Percentiles rank a stretch among this genome's conserved stretches.
phyloP scores from a whole-genome alignment of 2,329 filamentous ascomycete genomes.

The Trichoderma polysporum region DNA sequence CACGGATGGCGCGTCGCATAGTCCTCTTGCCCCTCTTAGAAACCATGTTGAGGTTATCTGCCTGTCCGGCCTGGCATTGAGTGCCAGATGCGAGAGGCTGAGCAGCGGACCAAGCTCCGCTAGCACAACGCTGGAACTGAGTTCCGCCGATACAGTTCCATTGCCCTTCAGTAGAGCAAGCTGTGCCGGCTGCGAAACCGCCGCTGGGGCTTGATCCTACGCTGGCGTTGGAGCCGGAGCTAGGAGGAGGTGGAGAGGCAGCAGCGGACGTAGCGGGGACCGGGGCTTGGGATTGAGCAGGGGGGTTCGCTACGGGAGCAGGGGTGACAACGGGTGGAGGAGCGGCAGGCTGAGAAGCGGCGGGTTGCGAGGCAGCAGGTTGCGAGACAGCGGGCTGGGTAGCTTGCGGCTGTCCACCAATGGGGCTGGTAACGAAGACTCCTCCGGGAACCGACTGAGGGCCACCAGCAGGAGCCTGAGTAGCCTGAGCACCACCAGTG shows the following conservation, averaged over 20 bases:
- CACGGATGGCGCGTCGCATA: conserved; percentile 31
- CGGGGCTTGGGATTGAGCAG: conserved; percentile 20
- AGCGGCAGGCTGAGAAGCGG: conserved; percentile 24
- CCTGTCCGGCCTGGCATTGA: conserved; percentile 44
- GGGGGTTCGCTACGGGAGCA: conserved; percentile 18
- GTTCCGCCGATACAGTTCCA: conserved; percentile 55
- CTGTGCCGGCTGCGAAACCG: conserved; percentile 41
- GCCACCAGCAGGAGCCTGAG: conserved; percentile 3
- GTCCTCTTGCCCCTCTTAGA: conserved; percentile 23
- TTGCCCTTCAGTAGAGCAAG: conserved; percentile 48
- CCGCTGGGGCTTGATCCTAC: conserved; percentile 24
- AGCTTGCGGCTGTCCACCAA: conserved; percentile 18
- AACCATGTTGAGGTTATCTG: conserved; percentile 39
- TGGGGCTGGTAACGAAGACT: conserved; percentile 40
- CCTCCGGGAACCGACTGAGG: conserved; percentile 36
- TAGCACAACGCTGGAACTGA: conserved; percentile 56
- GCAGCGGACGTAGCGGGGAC: conserved; percentile 22
- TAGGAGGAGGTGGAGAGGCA: conserved; percentile 22
- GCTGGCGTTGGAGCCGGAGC: conserved; percentile 24
- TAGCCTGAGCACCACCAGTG: background rate
- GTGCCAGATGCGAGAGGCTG: conserved; percentile 48
- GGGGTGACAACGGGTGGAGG: conserved; percentile 23
- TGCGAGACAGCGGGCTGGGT: conserved; percentile 22
- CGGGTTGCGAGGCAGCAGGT: conserved; percentile 26
- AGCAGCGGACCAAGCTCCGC: conserved; percentile 48